These are phyloP conservation scores for Yamadazyma atmosphaerica DNA, from an alignment of 1,139 yeast species.

Conservation along the genomic window DNA sequence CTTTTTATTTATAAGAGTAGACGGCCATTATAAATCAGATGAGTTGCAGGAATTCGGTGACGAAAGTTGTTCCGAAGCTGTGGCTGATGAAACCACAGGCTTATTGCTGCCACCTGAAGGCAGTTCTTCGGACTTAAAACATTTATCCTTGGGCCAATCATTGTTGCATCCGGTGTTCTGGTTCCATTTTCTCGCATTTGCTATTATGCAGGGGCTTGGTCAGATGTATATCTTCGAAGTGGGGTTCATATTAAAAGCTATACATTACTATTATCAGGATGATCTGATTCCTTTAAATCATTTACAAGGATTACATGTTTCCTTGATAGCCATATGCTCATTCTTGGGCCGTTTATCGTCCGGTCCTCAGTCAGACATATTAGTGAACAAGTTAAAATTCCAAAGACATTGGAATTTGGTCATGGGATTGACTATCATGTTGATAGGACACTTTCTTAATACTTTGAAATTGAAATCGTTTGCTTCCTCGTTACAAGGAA, in stretches of 20 bases:
- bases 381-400: conserved; percentile 49
- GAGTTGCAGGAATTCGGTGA: no score
- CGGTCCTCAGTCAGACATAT: conserved; percentile 65
- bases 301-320: conserved; percentile 70
- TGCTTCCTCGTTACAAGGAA: conserved; percentile 25
- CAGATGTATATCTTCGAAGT: conserved; percentile 77
- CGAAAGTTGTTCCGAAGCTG: no score
- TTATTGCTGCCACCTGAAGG: conserved; percentile 10
- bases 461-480: conserved; percentile 27
- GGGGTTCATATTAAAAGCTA: conserved; percentile 68
- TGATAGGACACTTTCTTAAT: conserved; percentile 41
- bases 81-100: conserved; percentile 13
- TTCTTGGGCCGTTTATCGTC: conserved; percentile 67
- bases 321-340: conserved; percentile 65
- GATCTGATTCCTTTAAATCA: conserved; percentile 27
- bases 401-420: conserved; percentile 72
- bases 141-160: conserved; percentile 18
- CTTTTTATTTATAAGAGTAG: conserved; percentile 31
- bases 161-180: conserved; percentile 37
- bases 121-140: conserved; percentile 15
- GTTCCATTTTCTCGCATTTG: conserved; percentile 54
- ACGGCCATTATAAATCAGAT: conserved; percentile 30
- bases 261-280: conserved; percentile 24
- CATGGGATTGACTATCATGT: conserved; percentile 45
- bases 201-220: conserved; percentile 69